Evolutionary conservation across 768 basidiomycete species (phyloP), one percentile per base, ranked within the genome.

Genomic region (Pisolithus microcarpus): DNA sequence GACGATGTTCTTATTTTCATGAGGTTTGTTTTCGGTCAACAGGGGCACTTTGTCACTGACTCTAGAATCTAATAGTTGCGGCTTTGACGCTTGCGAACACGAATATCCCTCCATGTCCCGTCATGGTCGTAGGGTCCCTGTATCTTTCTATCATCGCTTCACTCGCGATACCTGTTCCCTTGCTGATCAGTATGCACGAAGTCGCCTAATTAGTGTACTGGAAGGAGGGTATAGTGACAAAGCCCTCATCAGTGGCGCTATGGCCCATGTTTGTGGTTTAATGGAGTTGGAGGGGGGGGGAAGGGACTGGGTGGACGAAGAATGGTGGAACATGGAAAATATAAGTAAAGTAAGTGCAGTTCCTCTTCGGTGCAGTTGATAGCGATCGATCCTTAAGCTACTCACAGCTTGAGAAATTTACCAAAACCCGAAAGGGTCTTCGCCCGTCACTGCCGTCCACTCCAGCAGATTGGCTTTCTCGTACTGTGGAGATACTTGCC

Each of bases 211-310:
- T 37, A 92, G 90, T 58, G 88, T 97, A 0, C 79, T 99, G 1
- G 95, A 99, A 69, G 95, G 95, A 1, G 95, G 94, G 1, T 97
- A 97, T 61, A 90, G 89, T 58, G 92, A 97, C 64, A 77, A 85
- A 6, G 93, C 95, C 0, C 72, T 98, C 49, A 81, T 74, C 6
- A 91, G 87, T 55, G 95, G 87, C 0, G 77, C 84, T 0, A 80
- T 92, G 78, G 87, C 91, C 0, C 87, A 92, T 63, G 65, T 95
- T 2, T 70, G 72, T 7, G 94, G 93, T 4, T 68, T 97, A 19
- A 73, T 72, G 1, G 63, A 56, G 43, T 16, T 46, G 23, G 24
- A 16, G 44, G 50, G 21, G 43, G 40, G 50, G 39, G 21, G 21
- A n/a, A 23, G 16, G 9, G 48, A 19, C 8, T 61, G 58, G 52